Percentiles rank a stretch among this genome's conserved stretches.
Evolutionary conservation across 495 filamentous ascomycete species (phyloP).

Genomic region (Clohesyomyces aquaticus): DNA sequence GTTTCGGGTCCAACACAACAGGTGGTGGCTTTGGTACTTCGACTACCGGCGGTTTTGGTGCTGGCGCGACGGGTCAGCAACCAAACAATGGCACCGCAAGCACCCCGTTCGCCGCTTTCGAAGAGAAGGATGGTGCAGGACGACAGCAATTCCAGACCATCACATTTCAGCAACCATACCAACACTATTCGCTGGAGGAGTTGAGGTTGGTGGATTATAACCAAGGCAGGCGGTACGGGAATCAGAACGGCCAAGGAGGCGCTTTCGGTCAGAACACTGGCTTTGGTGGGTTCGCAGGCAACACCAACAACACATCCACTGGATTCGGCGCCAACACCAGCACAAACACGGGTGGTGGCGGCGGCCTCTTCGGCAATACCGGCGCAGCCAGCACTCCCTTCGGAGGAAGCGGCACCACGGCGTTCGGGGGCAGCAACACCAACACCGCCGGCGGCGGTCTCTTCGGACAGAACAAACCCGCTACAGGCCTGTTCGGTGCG

Average conservation of each 20-base stretch:
- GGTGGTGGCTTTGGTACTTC: slow-evolving; percentile 56
- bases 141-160: slow-evolving; percentile 86
- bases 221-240: slow-evolving; percentile 80
- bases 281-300: slow-evolving; percentile 61
- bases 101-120: slow-evolving; percentile 70
- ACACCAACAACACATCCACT: slow-evolving; percentile 47
- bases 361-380: no score
- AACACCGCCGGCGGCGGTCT: slow-evolving; percentile 47
- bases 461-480: slow-evolving; percentile 50
- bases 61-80: slow-evolving; percentile 43
- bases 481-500: slow-evolving; percentile 54
- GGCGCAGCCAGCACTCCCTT: no score
- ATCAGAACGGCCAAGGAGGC: slow-evolving; percentile 76
- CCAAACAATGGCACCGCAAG: slow-evolving; percentile 69
- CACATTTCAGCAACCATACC: slow-evolving; percentile 81
- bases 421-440: slow-evolving; percentile 51
- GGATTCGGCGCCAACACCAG: no score
- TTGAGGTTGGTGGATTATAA: slow-evolving; percentile 86
- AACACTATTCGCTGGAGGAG: slow-evolving; percentile 89
- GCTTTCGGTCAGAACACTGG: slow-evolving; percentile 74
- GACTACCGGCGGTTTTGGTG: slow-evolving; percentile 40
- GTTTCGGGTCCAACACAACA: slow-evolving; percentile 50
- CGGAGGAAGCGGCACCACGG: slow-evolving; percentile 50
- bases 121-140: slow-evolving; percentile 77
- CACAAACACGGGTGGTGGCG: no score